These are phyloP conservation scores for Apiotrichum gracile DNA, from an alignment of 1,284 basidiomycete genomes.

Conservation along the genomic window DNA sequence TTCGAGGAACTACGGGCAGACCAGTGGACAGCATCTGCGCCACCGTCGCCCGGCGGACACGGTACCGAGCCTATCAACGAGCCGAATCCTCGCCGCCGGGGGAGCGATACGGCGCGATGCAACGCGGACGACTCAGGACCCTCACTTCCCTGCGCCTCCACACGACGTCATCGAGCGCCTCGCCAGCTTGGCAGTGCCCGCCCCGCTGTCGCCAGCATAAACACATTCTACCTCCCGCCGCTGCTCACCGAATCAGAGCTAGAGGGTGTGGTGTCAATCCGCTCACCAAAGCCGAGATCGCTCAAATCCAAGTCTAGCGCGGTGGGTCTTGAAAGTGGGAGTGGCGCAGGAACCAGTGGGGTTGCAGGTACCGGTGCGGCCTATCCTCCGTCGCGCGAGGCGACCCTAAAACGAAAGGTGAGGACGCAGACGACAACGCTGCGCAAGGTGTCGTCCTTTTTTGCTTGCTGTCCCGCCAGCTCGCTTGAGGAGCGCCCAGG, in stretches of 20 bases:
- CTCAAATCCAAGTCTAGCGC: background rate
- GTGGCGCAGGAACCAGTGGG: too few species aligned
- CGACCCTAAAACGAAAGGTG: background rate
- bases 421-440: background rate
- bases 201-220: background rate
- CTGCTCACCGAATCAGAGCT: background rate
- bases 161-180: background rate
- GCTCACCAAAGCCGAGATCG: background rate
- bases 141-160: too few species aligned
- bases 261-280: background rate
- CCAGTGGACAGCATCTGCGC: too few species aligned
- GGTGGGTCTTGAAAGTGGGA: too few species aligned
- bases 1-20: too few species aligned
- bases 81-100: too few species aligned
- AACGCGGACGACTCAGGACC: too few species aligned
- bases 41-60: too few species aligned
- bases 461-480: background rate
- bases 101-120: too few species aligned
- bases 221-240: slow-evolving; percentile 8
- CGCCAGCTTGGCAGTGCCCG: background rate
- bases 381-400: too few species aligned
- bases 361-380: too few species aligned
- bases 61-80: too few species aligned
- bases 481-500: background rate
- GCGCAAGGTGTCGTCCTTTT: background rate